Conservation (phyloP, 176 grass and related monocot species). For the sorghum (Sorghum bicolor) region Sorghum_bicolor_NCBIv3 NC_012877.2:6000001-6000500, state of each 20-base stretch:
- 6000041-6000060: slow-evolving; percentile 56
- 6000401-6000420: neutral
- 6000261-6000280: slow-evolving; percentile 59
- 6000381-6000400: neutral
- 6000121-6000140: slow-evolving; percentile 37
- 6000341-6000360: slow-evolving; percentile 39
- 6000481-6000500: slow-evolving; percentile 49
- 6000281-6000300: slow-evolving; percentile 49
- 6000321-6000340: slow-evolving; percentile 70
- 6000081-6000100: slow-evolving; percentile 60
- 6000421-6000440: no score
- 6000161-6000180: no score
- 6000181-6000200: no score
- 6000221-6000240: no score
- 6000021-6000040: slow-evolving; percentile 63
- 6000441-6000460: neutral
- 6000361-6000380: neutral
- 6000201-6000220: no score
- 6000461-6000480: neutral
- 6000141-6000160: neutral
- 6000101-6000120: slow-evolving; percentile 60
- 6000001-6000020: slow-evolving; percentile 49
- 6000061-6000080: slow-evolving; percentile 56
- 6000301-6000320: slow-evolving; percentile 94
- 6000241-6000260: slow-evolving; percentile 49